Conservation (phyloP, 1,284 basidiomycete species). For the Apiotrichum porosum region DNA sequence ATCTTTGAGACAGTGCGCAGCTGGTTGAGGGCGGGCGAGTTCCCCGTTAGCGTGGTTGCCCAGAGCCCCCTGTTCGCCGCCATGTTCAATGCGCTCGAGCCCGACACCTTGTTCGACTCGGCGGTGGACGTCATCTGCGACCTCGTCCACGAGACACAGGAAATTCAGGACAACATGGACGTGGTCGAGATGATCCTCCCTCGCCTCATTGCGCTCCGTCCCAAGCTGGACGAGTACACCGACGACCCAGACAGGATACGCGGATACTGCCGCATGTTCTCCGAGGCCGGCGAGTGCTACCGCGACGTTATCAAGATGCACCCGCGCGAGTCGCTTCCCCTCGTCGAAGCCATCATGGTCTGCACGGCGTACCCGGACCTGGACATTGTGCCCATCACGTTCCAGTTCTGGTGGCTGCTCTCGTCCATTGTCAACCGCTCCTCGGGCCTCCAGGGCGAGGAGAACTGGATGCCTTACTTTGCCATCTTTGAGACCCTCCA, state of each 20-base stretch:
- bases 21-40: conserved; percentile 87
- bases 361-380: conserved; percentile 91
- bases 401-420: conserved; percentile 96
- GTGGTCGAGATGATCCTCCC: conserved; percentile 85
- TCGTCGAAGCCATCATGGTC: conserved; percentile 90
- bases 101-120: conserved; percentile 83
- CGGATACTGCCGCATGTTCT: conserved; percentile 85
- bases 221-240: conserved; percentile 55
- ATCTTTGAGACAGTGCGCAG: conserved; percentile 81
- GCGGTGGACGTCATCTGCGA: conserved; percentile 91
- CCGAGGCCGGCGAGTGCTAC: conserved; percentile 95
- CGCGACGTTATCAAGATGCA: conserved; percentile 83
- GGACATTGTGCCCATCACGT: conserved; percentile 96
- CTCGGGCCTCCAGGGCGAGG: conserved; percentile 21
- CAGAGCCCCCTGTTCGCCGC: conserved; percentile 77
- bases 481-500: conserved; percentile 81
- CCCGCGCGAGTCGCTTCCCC: conserved; percentile 81
- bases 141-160: conserved; percentile 96
- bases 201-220: conserved; percentile 66
- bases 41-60: conserved; percentile 62
- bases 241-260: conserved; percentile 85
- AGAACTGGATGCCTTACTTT: conserved; percentile 53
- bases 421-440: conserved; percentile 65
- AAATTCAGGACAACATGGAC: conserved; percentile 88
- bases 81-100: conserved; percentile 76